phyloP scores from a whole-genome alignment of 495 filamentous ascomycete species.

The Terfezia claveryi region DNA sequence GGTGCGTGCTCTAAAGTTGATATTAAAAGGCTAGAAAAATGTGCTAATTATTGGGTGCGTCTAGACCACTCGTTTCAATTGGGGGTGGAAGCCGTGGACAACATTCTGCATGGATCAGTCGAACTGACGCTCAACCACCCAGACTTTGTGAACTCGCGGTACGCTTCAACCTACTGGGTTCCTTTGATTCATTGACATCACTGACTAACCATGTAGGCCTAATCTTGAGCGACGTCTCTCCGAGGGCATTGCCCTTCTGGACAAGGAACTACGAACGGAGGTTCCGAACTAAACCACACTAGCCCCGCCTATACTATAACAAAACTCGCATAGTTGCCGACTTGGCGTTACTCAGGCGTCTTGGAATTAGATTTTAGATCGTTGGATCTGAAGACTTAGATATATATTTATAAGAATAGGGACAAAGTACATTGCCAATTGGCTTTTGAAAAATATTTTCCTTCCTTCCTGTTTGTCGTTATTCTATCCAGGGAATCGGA shows the following conservation, averaged over 20 bases:
- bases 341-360: too few species aligned
- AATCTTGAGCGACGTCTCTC: conserved; percentile 77
- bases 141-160: conserved; percentile 69
- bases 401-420: too few species aligned
- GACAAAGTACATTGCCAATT: too few species aligned
- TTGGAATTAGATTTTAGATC: too few species aligned
- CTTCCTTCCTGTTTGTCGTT: too few species aligned
- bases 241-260: conserved; percentile 30
- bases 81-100: conserved; percentile 87
- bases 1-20: neutral
- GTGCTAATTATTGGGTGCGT: conserved; percentile 43
- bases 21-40: conserved; percentile 11
- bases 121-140: conserved; percentile 98
- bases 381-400: too few species aligned
- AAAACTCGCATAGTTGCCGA: neutral
- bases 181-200: too few species aligned
- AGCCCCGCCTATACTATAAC: neutral
- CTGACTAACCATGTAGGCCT: conserved; percentile 26
- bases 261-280: neutral
- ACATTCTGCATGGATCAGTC: conserved; percentile 81
- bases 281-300: neutral
- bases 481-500: too few species aligned
- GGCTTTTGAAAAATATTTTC: too few species aligned
- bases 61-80: conserved; percentile 91
- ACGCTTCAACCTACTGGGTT: too few species aligned